Conservation (phyloP, 1,284 basidiomycete species). For the Entoloma clypeatum region DNA sequence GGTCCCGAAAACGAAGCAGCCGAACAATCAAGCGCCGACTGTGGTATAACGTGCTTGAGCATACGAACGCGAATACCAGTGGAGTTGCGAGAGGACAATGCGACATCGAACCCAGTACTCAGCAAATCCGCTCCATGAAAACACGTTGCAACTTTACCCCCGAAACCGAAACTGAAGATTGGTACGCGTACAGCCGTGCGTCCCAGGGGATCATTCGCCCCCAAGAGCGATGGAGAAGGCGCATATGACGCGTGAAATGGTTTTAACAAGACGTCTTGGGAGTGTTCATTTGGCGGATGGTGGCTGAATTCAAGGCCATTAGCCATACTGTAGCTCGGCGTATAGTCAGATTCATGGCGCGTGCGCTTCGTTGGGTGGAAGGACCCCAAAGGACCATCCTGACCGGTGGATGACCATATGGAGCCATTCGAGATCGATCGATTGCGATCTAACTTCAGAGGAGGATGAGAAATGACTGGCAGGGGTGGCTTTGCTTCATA, state of each 20-base stretch:
- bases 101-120: conserved; percentile 73
- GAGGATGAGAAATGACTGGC: conserved; percentile 14
- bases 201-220: conserved; percentile 80
- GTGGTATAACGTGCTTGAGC: conserved; percentile 66
- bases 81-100: conserved; percentile 66
- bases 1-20: conserved; percentile 78
- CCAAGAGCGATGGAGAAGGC: conserved; percentile 72
- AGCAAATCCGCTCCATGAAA: conserved; percentile 73
- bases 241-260: conserved; percentile 56
- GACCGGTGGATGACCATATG: conserved; percentile 28
- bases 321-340: conserved; percentile 25
- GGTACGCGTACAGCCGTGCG: conserved; percentile 73
- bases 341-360: conserved; percentile 24
- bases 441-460: conserved; percentile 20
- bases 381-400: conserved; percentile 43
- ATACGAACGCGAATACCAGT: conserved; percentile 68
- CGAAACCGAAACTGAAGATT: conserved; percentile 85
- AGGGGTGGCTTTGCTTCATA: conserved; percentile 23
- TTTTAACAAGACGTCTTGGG: conserved; percentile 44
- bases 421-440: conserved; percentile 50
- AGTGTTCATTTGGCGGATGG: conserved; percentile 10
- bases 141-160: conserved; percentile 81
- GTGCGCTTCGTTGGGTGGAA: conserved; percentile 25
- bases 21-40: conserved; percentile 57
- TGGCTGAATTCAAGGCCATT: conserved; percentile 14